A percentile compares a stretch with the other conserved stretches of the same genome.
Conservation (phyloP, 164 flowering plant species). For the Berberis thunbergii region DNA sequence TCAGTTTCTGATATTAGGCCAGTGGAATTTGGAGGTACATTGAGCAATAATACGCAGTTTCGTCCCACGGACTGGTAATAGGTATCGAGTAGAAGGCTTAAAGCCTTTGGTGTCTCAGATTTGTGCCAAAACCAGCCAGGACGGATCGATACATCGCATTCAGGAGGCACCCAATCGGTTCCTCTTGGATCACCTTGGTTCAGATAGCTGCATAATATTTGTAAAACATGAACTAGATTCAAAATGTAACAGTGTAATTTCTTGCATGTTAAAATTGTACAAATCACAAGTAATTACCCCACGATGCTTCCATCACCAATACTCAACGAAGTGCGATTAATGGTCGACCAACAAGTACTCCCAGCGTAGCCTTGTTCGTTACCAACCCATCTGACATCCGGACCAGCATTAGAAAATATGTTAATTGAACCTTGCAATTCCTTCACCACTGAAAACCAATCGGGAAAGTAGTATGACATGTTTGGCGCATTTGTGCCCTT, state of each 20-base stretch:
- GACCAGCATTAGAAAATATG: slow-evolving; percentile 91
- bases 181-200: slow-evolving; percentile 69
- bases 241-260: background rate
- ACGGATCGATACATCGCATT: slow-evolving; percentile 88
- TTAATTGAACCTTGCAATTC: slow-evolving; percentile 79
- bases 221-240: background rate
- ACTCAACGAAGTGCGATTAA: slow-evolving; percentile 50
- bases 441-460: slow-evolving; percentile 87
- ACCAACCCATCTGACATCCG: slow-evolving; percentile 85
- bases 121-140: slow-evolving; percentile 94
- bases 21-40: slow-evolving; percentile 79
- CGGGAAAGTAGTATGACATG: slow-evolving; percentile 71
- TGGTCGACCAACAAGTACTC: slow-evolving; percentile 76
- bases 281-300: slow-evolving; percentile 23
- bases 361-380: slow-evolving; percentile 75
- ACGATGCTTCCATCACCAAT: slow-evolving; percentile 53
- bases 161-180: slow-evolving; percentile 74
- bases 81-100: slow-evolving; percentile 55
- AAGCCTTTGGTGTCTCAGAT: slow-evolving; percentile 54
- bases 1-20: slow-evolving; percentile 72
- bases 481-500: slow-evolving; percentile 69
- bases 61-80: slow-evolving; percentile 89
- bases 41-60: slow-evolving; percentile 69
- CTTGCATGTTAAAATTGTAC: too few species aligned
- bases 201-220: slow-evolving; percentile 48